phyloP scores from a whole-genome alignment of 2,329 filamentous ascomycete genomes.

The Aspergillus hiratsukae region DNA sequence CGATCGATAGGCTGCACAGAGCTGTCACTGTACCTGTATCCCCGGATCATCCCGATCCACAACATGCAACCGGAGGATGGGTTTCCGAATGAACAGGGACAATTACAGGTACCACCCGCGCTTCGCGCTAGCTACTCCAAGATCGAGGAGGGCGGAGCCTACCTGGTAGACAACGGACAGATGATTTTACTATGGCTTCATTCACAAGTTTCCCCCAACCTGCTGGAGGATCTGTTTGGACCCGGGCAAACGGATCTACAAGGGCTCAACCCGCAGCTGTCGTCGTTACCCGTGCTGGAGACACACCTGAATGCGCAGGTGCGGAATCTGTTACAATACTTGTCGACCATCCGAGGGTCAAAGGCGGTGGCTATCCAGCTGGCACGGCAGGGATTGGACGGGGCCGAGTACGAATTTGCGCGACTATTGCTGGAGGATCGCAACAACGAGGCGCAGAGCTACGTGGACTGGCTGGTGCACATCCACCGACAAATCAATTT shows the following conservation, averaged over 20 bases:
- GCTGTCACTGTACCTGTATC: conserved; percentile 88
- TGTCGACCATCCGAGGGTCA: conserved; percentile 72
- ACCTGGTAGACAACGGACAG: conserved; percentile 93
- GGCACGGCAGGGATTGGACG: conserved; percentile 86
- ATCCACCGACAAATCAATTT: conserved; percentile 89
- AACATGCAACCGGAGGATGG: conserved; percentile 83
- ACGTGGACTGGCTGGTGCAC: conserved; percentile 97
- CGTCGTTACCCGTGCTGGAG: conserved; percentile 74
- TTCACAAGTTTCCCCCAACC: conserved; percentile 82
- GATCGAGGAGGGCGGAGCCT: conserved; percentile 88
- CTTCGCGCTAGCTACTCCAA: conserved; percentile 80
- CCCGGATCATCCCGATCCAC: conserved; percentile 86
- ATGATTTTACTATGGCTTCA: conserved; percentile 90
- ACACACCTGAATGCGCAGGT: conserved; percentile 94
- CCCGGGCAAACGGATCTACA: conserved; percentile 66
- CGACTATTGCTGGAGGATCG: conserved; percentile 85
- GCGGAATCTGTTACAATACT: conserved; percentile 85
- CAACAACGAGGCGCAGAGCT: conserved; percentile 96
- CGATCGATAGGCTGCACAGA: conserved; percentile 82
- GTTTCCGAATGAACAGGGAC: conserved; percentile 87
- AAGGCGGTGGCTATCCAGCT: conserved; percentile 88
- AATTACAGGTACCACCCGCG: conserved; percentile 75
- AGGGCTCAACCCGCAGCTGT: conserved; percentile 74
- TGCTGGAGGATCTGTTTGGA: conserved; percentile 87
- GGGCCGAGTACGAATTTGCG: conserved; percentile 95